phyloP scores from a whole-genome alignment of 768 basidiomycete genomes.

The Suillus decipiens region DNA sequence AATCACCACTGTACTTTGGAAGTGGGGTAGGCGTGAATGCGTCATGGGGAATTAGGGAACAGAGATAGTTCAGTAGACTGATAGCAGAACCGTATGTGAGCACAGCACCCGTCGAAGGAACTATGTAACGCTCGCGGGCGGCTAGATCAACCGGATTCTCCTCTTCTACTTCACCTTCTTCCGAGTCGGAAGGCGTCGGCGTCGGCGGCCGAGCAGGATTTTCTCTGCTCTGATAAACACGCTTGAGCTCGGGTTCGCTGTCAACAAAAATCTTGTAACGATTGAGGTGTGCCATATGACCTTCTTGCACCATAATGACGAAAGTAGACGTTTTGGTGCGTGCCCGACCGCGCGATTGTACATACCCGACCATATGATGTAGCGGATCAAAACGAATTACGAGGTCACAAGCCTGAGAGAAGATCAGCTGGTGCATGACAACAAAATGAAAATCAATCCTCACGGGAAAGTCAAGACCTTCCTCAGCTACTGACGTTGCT shows the following conservation, averaged over 20 bases:
- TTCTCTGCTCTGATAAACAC: conserved; percentile 57
- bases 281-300: conserved; percentile 52
- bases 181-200: conserved; percentile 28
- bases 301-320: conserved; percentile 76
- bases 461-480: conserved; percentile 89
- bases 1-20: conserved; percentile 66
- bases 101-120: conserved; percentile 71
- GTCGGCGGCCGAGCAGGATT: conserved; percentile 32
- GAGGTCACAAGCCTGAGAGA: conserved; percentile 76
- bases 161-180: conserved; percentile 40
- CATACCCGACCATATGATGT: conserved; percentile 82
- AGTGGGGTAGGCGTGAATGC: conserved; percentile 59
- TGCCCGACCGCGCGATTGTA: conserved; percentile 88
- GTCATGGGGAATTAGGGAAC: conserved; percentile 75
- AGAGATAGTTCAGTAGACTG: conserved; percentile 71
- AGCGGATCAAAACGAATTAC: conserved; percentile 85
- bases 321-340: conserved; percentile 76
- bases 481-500: conserved; percentile 88
- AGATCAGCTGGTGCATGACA: conserved; percentile 7
- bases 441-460: conserved; percentile 19
- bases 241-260: conserved; percentile 65
- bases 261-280: conserved; percentile 60
- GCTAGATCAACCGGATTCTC: conserved; percentile 59
- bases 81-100: conserved; percentile 80
- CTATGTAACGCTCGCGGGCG: conserved; percentile 72